phyloP scores from a whole-genome alignment of 306 rosid genomes.

The Potentilla sterilis region DNA sequence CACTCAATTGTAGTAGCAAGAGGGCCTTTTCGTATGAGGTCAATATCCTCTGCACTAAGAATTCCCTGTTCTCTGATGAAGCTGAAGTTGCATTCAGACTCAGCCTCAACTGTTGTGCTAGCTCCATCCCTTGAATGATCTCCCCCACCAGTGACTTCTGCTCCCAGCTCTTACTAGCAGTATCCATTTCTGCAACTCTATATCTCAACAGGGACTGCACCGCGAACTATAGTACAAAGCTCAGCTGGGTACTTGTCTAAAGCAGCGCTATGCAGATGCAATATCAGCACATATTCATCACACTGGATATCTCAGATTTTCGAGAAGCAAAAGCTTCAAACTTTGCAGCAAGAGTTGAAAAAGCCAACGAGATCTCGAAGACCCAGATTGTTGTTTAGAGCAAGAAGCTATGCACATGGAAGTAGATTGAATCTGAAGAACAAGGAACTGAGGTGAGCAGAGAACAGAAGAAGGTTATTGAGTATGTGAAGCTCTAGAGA shows the following conservation, averaged over 20 bases:
- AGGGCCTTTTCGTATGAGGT: slow-evolving; percentile 74
- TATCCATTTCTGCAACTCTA: slow-evolving; percentile 44
- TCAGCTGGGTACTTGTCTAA: slow-evolving; percentile 14
- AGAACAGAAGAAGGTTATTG: background rate
- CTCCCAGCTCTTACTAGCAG: slow-evolving; percentile 40
- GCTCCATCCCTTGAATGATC: slow-evolving; percentile 69
- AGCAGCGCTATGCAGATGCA: background rate
- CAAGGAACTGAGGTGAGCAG: background rate
- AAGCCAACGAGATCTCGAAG: slow-evolving; percentile 21
- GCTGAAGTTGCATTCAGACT: slow-evolving; percentile 32
- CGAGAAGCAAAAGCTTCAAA: slow-evolving; percentile 22
- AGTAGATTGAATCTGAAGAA: slow-evolving; percentile 16
- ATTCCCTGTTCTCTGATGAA: slow-evolving; percentile 41
- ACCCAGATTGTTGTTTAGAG: slow-evolving; percentile 22
- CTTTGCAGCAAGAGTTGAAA: slow-evolving; percentile 18
- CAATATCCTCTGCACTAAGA: slow-evolving; percentile 53
- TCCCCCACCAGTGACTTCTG: slow-evolving; percentile 50
- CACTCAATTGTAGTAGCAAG: slow-evolving; percentile 48
- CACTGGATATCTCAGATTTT: slow-evolving; percentile 19
- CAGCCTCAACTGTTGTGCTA: slow-evolving; percentile 56
- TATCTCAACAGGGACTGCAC: slow-evolving; percentile 2
- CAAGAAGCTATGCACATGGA: slow-evolving; percentile 36
- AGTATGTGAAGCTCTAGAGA: slow-evolving; percentile 9
- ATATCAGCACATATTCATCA: background rate
- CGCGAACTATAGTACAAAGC: slow-evolving; percentile 1